A percentile compares a stretch with the other conserved stretches of the same genome.
These are phyloP conservation scores for Effrenium voratum DNA, from an alignment of 73 alveolate species.

Conservation along the genomic window DNA sequence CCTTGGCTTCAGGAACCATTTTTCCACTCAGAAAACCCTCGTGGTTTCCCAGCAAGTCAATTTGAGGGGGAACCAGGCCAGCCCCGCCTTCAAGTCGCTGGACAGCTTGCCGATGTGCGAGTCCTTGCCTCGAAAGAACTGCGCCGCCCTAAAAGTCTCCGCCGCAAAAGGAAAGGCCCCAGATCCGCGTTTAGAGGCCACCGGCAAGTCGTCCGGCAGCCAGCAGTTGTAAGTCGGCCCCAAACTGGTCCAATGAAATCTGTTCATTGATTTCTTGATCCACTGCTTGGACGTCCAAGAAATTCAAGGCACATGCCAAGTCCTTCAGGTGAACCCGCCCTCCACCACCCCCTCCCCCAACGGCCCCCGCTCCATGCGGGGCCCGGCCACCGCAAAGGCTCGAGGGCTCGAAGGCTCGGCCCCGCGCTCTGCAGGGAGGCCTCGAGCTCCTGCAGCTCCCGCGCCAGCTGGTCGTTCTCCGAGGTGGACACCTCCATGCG, in stretches of 20 bases:
- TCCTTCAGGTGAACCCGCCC: too few relatives aligned
- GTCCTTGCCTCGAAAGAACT: constrained; percentile 11
- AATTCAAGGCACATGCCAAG: neutral
- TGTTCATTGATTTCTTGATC: neutral
- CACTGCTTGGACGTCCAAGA: neutral
- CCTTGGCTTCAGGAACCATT: too few relatives aligned
- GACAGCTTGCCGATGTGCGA: constrained; percentile 32
- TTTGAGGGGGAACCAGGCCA: too few relatives aligned
- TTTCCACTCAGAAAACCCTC: too few relatives aligned
- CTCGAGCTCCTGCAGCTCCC: constrained; percentile 41
- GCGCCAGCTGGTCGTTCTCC: constrained; percentile 63
- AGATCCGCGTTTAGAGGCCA: neutral
- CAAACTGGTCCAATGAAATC: neutral
- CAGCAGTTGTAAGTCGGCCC: too few relatives aligned
- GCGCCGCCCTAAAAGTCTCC: neutral
- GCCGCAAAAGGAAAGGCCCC: neutral
- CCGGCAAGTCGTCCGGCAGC: neutral
- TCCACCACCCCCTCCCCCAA: too few relatives aligned
- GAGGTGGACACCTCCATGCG: constrained; percentile 25
- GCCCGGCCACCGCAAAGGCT: too few relatives aligned
- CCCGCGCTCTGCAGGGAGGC: constrained; percentile 31
- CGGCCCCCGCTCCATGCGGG: too few relatives aligned
- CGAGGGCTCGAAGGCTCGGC: neutral
- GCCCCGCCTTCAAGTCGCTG: constrained; percentile 38
- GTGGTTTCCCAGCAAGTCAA: too few relatives aligned